These are phyloP conservation scores for Ophiostoma populinum DNA, from an alignment of 2,329 filamentous ascomycete species.

Conservation along the genomic window DNA sequence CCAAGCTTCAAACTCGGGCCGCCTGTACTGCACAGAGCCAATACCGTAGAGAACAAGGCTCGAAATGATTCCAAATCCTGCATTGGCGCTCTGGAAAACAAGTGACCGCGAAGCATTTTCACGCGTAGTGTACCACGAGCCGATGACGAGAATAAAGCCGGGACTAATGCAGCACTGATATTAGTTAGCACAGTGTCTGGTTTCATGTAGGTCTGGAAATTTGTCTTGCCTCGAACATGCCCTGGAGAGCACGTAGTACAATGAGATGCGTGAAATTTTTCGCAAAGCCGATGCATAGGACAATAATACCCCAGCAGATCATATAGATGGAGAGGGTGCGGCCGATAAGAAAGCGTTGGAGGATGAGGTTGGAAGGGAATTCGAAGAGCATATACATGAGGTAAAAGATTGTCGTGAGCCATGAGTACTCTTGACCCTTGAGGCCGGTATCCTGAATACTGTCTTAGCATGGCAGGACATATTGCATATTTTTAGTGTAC, in stretches of 20 bases:
- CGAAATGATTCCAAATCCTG: neutral
- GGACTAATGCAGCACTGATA: conserved; percentile 22
- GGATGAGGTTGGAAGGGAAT: conserved; percentile 17
- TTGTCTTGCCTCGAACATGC: conserved; percentile 21
- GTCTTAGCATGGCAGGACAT: conserved; percentile 19
- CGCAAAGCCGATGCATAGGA: conserved; percentile 21
- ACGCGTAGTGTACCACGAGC: conserved; percentile 21
- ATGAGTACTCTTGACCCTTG: conserved; percentile 13
- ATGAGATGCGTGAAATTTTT: conserved; percentile 22
- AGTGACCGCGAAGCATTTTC: conserved; percentile 14
- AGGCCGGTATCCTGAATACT: conserved; percentile 15
- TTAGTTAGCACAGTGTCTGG: too few species aligned
- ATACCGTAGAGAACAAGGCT: conserved; percentile 1
- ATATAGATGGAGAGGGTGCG: conserved; percentile 15
- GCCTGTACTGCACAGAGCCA: too few species aligned
- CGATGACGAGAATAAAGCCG: conserved; percentile 21
- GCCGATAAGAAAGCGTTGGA: conserved; percentile 16
- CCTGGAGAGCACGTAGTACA: conserved; percentile 20
- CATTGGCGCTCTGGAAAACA: neutral
- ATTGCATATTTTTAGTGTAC: too few species aligned
- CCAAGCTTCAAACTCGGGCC: too few species aligned
- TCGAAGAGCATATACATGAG: conserved; percentile 17
- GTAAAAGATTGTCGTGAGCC: conserved; percentile 21
- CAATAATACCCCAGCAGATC: conserved; percentile 17
- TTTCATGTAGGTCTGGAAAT: too few species aligned